Conservation (phyloP, 2,329 filamentous ascomycete species). For the Talaromyces pinophilus region DNA sequence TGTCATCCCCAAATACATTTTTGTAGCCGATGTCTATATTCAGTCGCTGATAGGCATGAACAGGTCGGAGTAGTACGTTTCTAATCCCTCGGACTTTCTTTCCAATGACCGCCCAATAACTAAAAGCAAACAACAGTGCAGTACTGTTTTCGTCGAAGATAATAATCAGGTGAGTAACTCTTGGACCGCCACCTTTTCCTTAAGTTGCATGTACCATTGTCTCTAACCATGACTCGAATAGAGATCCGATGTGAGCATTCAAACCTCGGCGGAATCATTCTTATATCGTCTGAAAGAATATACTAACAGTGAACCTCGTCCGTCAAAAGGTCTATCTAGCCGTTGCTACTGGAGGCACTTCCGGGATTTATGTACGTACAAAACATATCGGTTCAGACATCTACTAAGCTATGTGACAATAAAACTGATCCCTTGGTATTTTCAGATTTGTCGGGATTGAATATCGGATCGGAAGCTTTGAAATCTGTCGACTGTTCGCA, state of each 20-base stretch:
- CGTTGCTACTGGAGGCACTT: constrained; percentile 6
- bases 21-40: neutral
- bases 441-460: constrained; percentile 6
- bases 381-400: neutral
- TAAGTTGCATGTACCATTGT: neutral
- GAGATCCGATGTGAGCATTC: constrained; percentile 5
- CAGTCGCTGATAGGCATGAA: neutral
- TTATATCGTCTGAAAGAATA: neutral
- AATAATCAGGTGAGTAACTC: neutral
- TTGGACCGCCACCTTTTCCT: neutral
- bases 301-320: neutral
- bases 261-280: neutral
- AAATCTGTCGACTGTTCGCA: neutral
- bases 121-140: neutral
- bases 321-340: constrained; percentile 1
- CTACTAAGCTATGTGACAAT: neutral
- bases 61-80: constrained; percentile 1
- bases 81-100: neutral
- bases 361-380: constrained; percentile 7
- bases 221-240: neutral
- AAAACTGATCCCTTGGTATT: neutral
- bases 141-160: constrained; percentile 1
- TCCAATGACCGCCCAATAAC: neutral
- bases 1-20: neutral
- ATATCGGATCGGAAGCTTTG: neutral